Conservation (phyloP, 805 yeast genomes). For the Ogataea pilisensis region DNA sequence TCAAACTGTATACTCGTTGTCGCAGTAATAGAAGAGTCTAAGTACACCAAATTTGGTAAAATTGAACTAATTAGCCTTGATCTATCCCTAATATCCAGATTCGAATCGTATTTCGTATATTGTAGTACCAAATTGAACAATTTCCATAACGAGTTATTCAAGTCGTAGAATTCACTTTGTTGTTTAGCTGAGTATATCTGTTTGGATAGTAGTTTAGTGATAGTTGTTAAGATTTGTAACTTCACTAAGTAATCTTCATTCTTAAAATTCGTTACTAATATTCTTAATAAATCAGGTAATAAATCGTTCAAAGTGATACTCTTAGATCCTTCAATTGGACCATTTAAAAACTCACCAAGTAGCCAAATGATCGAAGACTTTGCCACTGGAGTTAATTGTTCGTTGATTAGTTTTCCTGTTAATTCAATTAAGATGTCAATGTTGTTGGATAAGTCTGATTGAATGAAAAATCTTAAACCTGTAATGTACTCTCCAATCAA, state of each 20-base stretch:
- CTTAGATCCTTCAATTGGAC: slow-evolving; percentile 11
- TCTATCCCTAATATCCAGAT: slow-evolving; percentile 77
- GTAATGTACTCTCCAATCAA: slow-evolving; percentile 64
- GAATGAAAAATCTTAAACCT: slow-evolving; percentile 69
- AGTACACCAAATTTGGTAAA: slow-evolving; percentile 39
- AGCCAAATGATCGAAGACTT: slow-evolving; percentile 87
- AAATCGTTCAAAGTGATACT: slow-evolving; percentile 30
- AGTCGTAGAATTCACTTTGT: slow-evolving; percentile 27
- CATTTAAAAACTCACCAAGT: slow-evolving; percentile 69
- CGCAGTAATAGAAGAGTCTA: slow-evolving; percentile 26
- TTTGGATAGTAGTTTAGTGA: slow-evolving; percentile 66
- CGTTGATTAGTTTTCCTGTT: slow-evolving; percentile 24
- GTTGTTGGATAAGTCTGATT: slow-evolving; percentile 52
- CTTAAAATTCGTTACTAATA: slow-evolving; percentile 48
- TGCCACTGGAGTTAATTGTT: slow-evolving; percentile 37
- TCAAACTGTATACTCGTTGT: slow-evolving; percentile 16
- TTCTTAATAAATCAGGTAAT: slow-evolving; percentile 75
- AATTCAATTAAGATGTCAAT: slow-evolving; percentile 53
- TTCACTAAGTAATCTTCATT: slow-evolving; percentile 56
- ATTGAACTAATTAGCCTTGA: slow-evolving; percentile 70
- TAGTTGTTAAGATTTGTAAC: slow-evolving; percentile 63
- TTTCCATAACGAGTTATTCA: slow-evolving; percentile 37
- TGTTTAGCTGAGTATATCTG: slow-evolving; percentile 42
- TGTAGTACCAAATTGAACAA: slow-evolving; percentile 61
- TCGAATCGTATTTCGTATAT: slow-evolving; percentile 67